A percentile compares a stretch with the other conserved stretches of the same genome.
Conservation (phyloP, 164 flowering plant species). For the Umbilicus rupestris region DNA sequence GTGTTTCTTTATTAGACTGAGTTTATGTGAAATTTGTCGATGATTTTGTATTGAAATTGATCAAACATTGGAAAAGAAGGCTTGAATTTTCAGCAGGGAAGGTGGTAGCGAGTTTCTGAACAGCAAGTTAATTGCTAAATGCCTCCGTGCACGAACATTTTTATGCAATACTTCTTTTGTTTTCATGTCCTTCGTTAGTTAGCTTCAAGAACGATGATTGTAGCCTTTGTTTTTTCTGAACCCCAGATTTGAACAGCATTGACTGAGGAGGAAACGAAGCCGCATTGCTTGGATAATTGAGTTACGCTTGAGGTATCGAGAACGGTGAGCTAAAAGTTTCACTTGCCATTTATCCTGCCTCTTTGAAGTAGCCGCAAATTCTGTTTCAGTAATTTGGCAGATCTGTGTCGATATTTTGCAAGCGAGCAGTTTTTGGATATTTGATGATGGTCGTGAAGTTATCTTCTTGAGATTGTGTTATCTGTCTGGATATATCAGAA, state of each 20-base stretch:
- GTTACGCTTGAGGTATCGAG: slow-evolving; percentile 24
- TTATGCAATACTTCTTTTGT: no score
- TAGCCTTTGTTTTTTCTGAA: no score
- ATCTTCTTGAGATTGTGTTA: slow-evolving; percentile 38
- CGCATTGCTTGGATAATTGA: neutral
- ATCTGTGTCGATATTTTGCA: slow-evolving; percentile 18
- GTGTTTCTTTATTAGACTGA: neutral
- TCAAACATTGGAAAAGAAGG: no score
- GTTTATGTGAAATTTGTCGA: neutral
- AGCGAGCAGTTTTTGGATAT: slow-evolving; percentile 36
- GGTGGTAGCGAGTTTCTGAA: no score
- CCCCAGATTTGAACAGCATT: no score
- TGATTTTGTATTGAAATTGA: neutral
- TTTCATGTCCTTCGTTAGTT: no score
- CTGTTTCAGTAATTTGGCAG: slow-evolving; percentile 18
- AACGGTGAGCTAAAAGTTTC: slow-evolving; percentile 35
- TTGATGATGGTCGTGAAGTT: slow-evolving; percentile 33
- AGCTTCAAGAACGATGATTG: no score
- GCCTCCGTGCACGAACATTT: no score
- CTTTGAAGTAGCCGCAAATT: slow-evolving; percentile 34
- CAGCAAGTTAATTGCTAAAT: no score
- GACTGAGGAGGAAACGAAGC: neutral
- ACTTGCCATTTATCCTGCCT: slow-evolving; percentile 39
- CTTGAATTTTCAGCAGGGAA: no score
- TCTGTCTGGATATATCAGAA: slow-evolving; percentile 31